These are phyloP conservation scores for Floccularia luteovirens DNA, from an alignment of 768 basidiomycete genomes.

Conservation along the genomic window DNA sequence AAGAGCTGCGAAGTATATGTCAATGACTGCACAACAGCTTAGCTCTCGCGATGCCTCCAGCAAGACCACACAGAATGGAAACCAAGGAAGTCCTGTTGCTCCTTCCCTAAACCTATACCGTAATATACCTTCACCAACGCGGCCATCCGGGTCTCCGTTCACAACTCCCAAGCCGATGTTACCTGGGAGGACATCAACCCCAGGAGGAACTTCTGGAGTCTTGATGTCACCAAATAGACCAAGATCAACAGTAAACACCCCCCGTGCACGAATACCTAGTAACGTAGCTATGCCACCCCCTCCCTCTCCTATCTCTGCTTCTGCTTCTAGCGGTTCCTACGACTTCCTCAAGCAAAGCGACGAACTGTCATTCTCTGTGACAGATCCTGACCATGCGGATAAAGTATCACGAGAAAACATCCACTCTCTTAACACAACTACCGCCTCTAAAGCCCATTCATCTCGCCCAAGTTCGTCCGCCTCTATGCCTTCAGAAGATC, in stretches of 20 bases:
- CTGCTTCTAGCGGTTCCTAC: too few species aligned
- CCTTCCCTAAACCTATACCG: constrained; percentile 25
- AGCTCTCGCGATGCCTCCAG: constrained; percentile 28
- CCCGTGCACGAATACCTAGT: constrained; percentile 62
- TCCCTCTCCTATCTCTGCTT: constrained; percentile 41
- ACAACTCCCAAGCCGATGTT: constrained; percentile 56
- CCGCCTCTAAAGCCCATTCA: constrained; percentile 9
- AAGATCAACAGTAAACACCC: constrained; percentile 42
- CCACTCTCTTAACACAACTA: constrained; percentile 25
- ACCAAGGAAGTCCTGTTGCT: constrained; percentile 1
- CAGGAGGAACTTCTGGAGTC: constrained; percentile 27
- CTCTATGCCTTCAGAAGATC: constrained; percentile 26
- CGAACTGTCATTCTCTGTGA: too few species aligned
- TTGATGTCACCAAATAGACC: constrained; percentile 22
- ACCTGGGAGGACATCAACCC: constrained; percentile 21
- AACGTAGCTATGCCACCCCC: constrained; percentile 80
- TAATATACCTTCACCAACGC: constrained; percentile 30
- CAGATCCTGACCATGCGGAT: too few species aligned
- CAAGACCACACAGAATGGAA: background rate
- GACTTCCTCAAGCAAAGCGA: too few species aligned
- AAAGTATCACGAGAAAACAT: constrained; percentile 42
- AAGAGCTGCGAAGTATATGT: constrained; percentile 76
- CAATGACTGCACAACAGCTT: constrained; percentile 81
- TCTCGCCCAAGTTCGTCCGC: constrained; percentile 33
- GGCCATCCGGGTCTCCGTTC: constrained; percentile 55